phyloP scores from a whole-genome alignment of 768 basidiomycete species.

The Lentinula boryana region DNA sequence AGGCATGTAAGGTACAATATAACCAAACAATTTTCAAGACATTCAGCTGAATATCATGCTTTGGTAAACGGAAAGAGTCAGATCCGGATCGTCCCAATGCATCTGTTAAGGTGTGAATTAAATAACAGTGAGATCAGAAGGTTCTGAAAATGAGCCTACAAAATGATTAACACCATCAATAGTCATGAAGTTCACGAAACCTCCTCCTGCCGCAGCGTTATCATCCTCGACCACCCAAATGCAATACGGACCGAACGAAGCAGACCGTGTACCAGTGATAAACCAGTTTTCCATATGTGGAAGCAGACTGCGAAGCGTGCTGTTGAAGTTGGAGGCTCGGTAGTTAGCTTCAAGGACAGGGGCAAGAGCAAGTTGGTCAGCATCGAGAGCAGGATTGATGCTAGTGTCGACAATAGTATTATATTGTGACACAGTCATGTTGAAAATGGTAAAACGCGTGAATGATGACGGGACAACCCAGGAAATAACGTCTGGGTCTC shows the following conservation, averaged over 20 bases:
- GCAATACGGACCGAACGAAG: slow-evolving; percentile 8
- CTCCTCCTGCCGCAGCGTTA: slow-evolving; percentile 1
- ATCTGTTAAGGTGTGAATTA: not conserved
- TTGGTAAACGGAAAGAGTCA: not conserved
- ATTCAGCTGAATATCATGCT: not conserved
- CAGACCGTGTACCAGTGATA: not conserved
- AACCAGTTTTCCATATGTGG: not conserved
- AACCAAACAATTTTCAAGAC: not conserved
- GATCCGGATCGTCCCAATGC: not conserved
- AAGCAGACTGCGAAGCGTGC: slow-evolving; percentile 8
- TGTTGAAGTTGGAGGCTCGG: slow-evolving; percentile 5
- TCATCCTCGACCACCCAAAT: slow-evolving; percentile 15
- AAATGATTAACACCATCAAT: slow-evolving; percentile 18
- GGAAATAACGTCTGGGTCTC: not conserved
- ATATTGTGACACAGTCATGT: slow-evolving; percentile 7
- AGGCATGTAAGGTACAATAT: too few relatives aligned
- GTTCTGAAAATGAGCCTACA: slow-evolving; percentile 10
- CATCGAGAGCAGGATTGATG: slow-evolving; percentile 5
- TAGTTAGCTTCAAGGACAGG: slow-evolving; percentile 9
- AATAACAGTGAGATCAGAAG: not conserved
- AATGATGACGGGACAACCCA: not conserved
- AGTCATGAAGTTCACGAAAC: slow-evolving; percentile 10
- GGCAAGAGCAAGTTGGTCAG: not conserved
- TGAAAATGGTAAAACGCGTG: slow-evolving; percentile 5
- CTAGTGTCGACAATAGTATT: slow-evolving; percentile 10